These are phyloP conservation scores for Sphaerulina vaccinii DNA, from an alignment of 2,329 filamentous ascomycete species.

Conservation along the genomic window DNA sequence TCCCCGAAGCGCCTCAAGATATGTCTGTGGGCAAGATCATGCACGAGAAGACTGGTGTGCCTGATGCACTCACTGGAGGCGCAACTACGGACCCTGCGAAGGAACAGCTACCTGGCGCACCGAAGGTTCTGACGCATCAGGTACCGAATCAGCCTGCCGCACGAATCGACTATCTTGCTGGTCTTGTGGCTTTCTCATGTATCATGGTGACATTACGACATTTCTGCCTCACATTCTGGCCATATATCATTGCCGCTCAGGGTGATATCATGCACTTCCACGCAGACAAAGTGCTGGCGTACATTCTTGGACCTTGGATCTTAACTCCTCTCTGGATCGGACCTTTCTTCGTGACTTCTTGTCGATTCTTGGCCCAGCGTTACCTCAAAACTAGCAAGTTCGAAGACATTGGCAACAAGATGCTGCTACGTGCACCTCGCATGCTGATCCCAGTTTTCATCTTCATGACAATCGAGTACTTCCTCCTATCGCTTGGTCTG, in stretches of 20 bases:
- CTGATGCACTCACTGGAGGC: slow-evolving; percentile 23
- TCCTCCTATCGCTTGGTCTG: slow-evolving; percentile 47
- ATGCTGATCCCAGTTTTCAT: slow-evolving; percentile 48
- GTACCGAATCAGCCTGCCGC: slow-evolving; percentile 17
- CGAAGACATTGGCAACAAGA: slow-evolving; percentile 46
- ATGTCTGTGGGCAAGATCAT: slow-evolving; percentile 15
- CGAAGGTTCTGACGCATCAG: slow-evolving; percentile 19
- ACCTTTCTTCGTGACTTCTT: slow-evolving; percentile 51
- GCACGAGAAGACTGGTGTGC: slow-evolving; percentile 20
- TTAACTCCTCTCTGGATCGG: slow-evolving; percentile 51
- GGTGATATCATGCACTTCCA: slow-evolving; percentile 42
- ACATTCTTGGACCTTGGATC: slow-evolving; percentile 45
- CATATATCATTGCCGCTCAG: slow-evolving; percentile 25
- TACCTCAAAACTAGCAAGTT: slow-evolving; percentile 48
- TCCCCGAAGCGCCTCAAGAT: slow-evolving; percentile 21
- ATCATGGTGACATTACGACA: slow-evolving; percentile 48
- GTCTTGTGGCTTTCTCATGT: slow-evolving; percentile 46
- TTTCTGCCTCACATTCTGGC: slow-evolving; percentile 47
- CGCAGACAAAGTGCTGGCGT: slow-evolving; percentile 44
- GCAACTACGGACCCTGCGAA: slow-evolving; percentile 21
- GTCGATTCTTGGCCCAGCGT: slow-evolving; percentile 45
- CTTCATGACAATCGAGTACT: slow-evolving; percentile 49
- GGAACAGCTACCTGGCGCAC: slow-evolving; percentile 17
- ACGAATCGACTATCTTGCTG: slow-evolving; percentile 49
- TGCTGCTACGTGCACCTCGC: slow-evolving; percentile 46